Evolutionary conservation across 176 grass and related monocot species (phyloP), one percentile per base, ranked within the genome.

Genomic region (Guadua angustifolia): DNA sequence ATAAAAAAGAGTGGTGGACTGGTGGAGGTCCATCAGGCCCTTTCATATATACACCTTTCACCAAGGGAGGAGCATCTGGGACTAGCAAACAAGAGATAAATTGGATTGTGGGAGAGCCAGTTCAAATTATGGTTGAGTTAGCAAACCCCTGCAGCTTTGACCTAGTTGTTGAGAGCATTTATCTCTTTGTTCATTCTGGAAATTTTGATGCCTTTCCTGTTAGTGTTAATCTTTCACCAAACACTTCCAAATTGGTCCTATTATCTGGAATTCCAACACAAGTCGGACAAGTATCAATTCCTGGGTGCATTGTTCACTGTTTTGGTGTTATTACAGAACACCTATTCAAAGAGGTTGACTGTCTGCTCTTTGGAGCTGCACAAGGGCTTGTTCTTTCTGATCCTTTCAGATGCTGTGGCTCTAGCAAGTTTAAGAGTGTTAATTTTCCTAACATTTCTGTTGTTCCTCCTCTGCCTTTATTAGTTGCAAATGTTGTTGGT

Each of bases 121-220:
- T 99, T 85, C 97, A 96, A 85, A 89, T 99, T 75, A 94, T 99
- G 90, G 91, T 99, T 59, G 97, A 99, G 89, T 90, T 99, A 84
- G 93, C 97, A 85, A 99, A 99, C 66, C 97, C 97, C 17, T 99
- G 97, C 88, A 94, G 91, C 84, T 99, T 99, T 77, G 93, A 99
- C 63, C 88, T 99, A 63, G 83, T 87, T 79, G 91, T 94, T 69
- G 93, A 96, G 81, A 95, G 97, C 84, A 99, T 99, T 73, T 99
- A 96, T 90, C 97, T 99, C 69, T 99, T 93, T 71, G 97, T 92
- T 85, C 93, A 92, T 90, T 99, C 93, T 86, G 88, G 84, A 71
- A 99, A 99, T 88, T 99, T 99, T 87, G 97, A 99, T 87, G 93
- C 97, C 62, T 99, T 99, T 82, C 97, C 97, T 45, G 93, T 99